A percentile compares a stretch with the other conserved stretches of the same genome.
phyloP scores from a whole-genome alignment of 1,139 yeast species.

The Scheffersomyces cryptocercus region DNA sequence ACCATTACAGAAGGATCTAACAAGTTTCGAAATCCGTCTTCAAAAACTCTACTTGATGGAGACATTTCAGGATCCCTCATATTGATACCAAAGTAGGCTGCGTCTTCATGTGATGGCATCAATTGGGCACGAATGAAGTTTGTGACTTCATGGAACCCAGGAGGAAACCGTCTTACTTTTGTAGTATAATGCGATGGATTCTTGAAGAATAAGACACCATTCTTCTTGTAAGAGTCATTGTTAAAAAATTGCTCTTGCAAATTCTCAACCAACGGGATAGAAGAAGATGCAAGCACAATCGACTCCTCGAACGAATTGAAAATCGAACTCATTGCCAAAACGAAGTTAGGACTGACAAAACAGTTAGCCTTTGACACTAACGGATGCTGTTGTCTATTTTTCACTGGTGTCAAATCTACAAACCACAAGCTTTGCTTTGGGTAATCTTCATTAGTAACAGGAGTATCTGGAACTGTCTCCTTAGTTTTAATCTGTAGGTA shows the following conservation, averaged over 20 bases:
- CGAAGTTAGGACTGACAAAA: constrained; percentile 19
- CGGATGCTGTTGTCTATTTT: constrained; percentile 16
- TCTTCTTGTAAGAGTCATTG: constrained; percentile 16
- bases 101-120: constrained; percentile 24
- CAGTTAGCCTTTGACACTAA: constrained; percentile 10
- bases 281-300: constrained; percentile 23
- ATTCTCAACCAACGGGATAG: constrained; percentile 28
- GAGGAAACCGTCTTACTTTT: constrained; percentile 18
- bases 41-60: constrained; percentile 18
- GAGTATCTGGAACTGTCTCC: neutral
- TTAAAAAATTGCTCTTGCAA: constrained; percentile 16
- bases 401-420: constrained; percentile 22
- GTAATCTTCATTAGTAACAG: constrained; percentile 11
- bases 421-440: constrained; percentile 32
- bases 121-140: constrained; percentile 24
- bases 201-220: constrained; percentile 33
- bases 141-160: constrained; percentile 35
- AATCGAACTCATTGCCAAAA: constrained; percentile 23
- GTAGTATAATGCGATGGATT: constrained; percentile 20
- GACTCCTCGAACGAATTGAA: constrained; percentile 36
- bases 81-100: constrained; percentile 18
- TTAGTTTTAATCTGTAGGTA: neutral
- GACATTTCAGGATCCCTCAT: constrained; percentile 6
- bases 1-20: constrained; percentile 33
- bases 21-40: constrained; percentile 23